These are phyloP conservation scores for Cytidiella melzeri DNA, from an alignment of 768 basidiomycete genomes.

Conservation along the genomic window DNA sequence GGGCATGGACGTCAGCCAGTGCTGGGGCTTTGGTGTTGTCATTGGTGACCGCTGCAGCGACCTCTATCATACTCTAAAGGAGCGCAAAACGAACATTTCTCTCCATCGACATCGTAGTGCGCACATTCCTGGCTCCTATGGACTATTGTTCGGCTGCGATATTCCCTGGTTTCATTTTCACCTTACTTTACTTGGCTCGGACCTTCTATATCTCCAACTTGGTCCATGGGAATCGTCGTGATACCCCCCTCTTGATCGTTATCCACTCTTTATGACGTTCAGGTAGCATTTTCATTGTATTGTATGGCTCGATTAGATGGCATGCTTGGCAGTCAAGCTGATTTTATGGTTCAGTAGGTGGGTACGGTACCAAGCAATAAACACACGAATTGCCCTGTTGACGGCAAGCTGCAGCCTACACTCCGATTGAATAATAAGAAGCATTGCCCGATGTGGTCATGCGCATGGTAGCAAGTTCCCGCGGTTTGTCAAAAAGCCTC, in stretches of 20 bases:
- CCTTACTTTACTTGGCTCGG: neutral
- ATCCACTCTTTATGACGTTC: neutral
- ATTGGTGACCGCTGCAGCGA: slow-evolving; percentile 8
- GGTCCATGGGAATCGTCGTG: neutral
- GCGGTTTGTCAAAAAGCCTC: too few species aligned
- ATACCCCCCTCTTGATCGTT: neutral
- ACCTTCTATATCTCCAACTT: neutral
- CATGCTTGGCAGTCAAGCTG: neutral
- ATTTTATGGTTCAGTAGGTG: too few species aligned
- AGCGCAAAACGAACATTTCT: too few species aligned
- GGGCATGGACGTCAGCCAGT: slow-evolving; percentile 9
- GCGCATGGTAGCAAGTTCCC: too few species aligned
- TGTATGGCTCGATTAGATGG: neutral
- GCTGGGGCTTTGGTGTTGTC: slow-evolving; percentile 7
- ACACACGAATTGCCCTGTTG: too few species aligned
- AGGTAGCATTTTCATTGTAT: neutral
- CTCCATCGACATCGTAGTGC: neutral
- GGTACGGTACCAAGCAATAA: too few species aligned
- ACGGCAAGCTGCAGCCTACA: too few species aligned
- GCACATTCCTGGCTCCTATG: neutral
- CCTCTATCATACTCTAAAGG: slow-evolving; percentile 10
- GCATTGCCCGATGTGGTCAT: too few species aligned
- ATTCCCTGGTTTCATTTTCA: neutral
- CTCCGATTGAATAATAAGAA: too few species aligned
- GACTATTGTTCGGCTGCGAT: neutral